Percentiles rank a stretch among this genome's conserved stretches.
Evolutionary conservation across 768 basidiomycete species (phyloP).

Genomic region (Pholiota conissans): DNA sequence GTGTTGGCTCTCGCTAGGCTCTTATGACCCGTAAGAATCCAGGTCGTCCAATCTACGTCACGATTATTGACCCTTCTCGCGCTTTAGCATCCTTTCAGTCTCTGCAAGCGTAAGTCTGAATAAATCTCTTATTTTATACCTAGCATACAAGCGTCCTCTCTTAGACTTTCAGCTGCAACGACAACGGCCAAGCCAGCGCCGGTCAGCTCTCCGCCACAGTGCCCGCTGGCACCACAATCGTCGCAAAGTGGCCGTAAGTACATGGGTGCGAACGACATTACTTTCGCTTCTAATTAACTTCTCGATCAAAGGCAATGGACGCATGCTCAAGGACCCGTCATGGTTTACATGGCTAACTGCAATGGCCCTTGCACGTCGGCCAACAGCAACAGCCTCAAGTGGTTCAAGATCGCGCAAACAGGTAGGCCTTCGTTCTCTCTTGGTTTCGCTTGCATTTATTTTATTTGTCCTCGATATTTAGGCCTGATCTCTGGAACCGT

Average conservation of each 20-base stretch:
- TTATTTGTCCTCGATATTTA: background rate
- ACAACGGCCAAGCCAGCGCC: slow-evolving; percentile 31
- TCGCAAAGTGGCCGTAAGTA: slow-evolving; percentile 34
- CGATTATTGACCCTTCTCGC: too few relatives aligned
- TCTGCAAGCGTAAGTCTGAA: slow-evolving; percentile 15
- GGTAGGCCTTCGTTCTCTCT: background rate
- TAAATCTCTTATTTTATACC: background rate
- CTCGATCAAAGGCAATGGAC: slow-evolving; percentile 27
- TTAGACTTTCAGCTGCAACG: slow-evolving; percentile 34
- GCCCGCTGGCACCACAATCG: slow-evolving; percentile 30
- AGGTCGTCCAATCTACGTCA: too few relatives aligned
- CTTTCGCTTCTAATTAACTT: background rate
- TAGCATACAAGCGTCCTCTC: background rate
- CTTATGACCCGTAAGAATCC: slow-evolving; percentile 31
- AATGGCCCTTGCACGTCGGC: slow-evolving; percentile 29
- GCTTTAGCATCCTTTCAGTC: slow-evolving; percentile 25
- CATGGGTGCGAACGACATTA: too few relatives aligned
- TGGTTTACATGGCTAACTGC: slow-evolving; percentile 39
- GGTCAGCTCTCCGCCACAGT: slow-evolving; percentile 35
- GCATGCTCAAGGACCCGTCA: slow-evolving; percentile 35
- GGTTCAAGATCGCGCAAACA: slow-evolving; percentile 39
- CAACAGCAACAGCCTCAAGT: slow-evolving; percentile 30
- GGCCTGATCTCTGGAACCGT: slow-evolving; percentile 33
- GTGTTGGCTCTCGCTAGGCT: slow-evolving; percentile 15
- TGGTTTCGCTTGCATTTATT: background rate